Evolutionary conservation across 768 basidiomycete genomes (phyloP), one percentile per base, ranked within the genome.

Genomic region (Grammothele lineata): DNA sequence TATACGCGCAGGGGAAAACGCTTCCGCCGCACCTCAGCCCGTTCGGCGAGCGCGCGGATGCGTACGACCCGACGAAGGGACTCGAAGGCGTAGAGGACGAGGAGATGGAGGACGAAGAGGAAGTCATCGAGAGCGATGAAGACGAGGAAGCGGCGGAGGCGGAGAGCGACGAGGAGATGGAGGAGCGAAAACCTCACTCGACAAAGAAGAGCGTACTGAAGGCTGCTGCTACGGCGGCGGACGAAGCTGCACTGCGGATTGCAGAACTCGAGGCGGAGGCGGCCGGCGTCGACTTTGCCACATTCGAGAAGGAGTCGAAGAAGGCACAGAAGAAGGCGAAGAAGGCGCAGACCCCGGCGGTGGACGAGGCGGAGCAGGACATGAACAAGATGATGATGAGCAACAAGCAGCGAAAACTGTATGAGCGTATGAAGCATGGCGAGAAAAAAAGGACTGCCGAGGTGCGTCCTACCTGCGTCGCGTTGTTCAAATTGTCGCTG

Each of bases 311-410:
- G 56, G 78, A 83, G 59, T 76, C 91, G 40, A 76, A 73, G 56
- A 83, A 83, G 62, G 74, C 76, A 26, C 69, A 65, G 49, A 81
- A 74, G 69, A 65, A 53, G 62, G 56, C 38, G 65, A 66, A 56
- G 54, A 58, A 53, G 70, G 70, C 53, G 66, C 68, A 30, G 38
- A 50, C 53, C 25, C 57, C 54, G 37, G 58, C 57, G 17, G 61
- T 57, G 40, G 51, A 43, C 36, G 57, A 59, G 23, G 63, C 57
- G 17, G 90, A 92, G 62, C 74, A 81, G 58, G 87, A 94, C 62
- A 90, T 95, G 87, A 86, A 89, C 68, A 95, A 94, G 77, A 95
- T 97, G 84, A 77, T 97, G 81, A 85, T 96, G 84, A 95, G 90
- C 72, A 92, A 91, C 67, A 92, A 88, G 70, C 87, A 95, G 66